Evolutionary conservation across 2,329 filamentous ascomycete species (phyloP), one percentile per base, ranked within the genome.

Genomic region (Elsinoe perseae): DNA sequence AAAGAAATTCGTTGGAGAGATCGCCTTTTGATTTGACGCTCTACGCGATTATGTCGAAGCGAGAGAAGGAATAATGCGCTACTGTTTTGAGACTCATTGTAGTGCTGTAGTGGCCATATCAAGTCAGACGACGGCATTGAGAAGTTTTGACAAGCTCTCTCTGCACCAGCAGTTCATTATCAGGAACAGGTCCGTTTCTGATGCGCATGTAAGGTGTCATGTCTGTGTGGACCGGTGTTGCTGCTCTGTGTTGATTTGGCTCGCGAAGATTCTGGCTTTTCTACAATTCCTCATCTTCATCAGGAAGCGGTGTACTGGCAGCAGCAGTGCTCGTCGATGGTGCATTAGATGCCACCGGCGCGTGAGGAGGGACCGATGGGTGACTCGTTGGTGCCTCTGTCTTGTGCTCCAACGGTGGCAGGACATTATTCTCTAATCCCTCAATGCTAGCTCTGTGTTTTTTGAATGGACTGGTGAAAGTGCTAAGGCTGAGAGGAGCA

Each of bases 391-490:
- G 38, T 44, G 53, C 40, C 23, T 36, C 28, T 12, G 42, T 32
- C 10, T 44, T 48, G 25, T 52, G 48, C 30, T 52, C 48, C 27
- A 56, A 23, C 6, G 46, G 20, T 32, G 48, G 44, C 20, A 63
- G 58, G 34, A 60, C 57, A 25, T 53, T 52, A 64, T 65, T 61
- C 66, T 61, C 30, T 65, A 67, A 36, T 58, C 68, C 61, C 61
- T 69, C 75, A 21, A 82, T 64, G 63, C 83, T 87, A 1, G 84
- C 80, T 32, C 87, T 78, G 57, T 87, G 84, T 66, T 85, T 89
- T 77, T 90, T 90, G 64, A 88, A 77, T 1, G 87, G 87, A 61
- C 85, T 89, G 50, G 83, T 85, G 20, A 89, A 69, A 3, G 74
- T 67, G 30, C 81, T 78, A 18, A 76, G 75, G 1, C 72, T 71